These are phyloP conservation scores for Colletotrichum siamense DNA, from an alignment of 2,329 filamentous ascomycete genomes.

Conservation along the genomic window DNA sequence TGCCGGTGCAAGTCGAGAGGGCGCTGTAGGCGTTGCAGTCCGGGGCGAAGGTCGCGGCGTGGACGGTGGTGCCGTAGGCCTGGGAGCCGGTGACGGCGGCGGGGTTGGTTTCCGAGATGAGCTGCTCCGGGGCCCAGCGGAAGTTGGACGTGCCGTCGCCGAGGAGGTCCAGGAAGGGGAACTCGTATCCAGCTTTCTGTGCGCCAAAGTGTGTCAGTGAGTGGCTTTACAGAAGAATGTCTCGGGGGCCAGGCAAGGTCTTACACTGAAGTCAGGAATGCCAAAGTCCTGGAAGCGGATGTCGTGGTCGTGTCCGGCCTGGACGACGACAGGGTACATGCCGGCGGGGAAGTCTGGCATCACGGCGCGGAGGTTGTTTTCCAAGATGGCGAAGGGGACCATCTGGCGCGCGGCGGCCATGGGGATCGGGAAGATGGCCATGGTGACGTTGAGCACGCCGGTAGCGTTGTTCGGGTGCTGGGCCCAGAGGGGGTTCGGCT, in stretches of 20 bases:
- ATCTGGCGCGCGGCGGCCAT: constrained; percentile 49
- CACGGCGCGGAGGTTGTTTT: constrained; percentile 49
- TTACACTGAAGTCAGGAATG: constrained; percentile 53
- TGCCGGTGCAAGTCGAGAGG: not conserved
- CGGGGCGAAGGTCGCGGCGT: constrained; percentile 49
- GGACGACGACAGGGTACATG: constrained; percentile 59
- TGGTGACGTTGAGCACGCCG: constrained; percentile 59
- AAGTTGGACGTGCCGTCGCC: constrained; percentile 56
- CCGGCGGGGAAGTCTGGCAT: constrained; percentile 54
- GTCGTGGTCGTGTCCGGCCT: constrained; percentile 57
- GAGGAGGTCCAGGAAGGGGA: constrained; percentile 60
- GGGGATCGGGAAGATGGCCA: constrained; percentile 56
- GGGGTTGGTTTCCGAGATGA: constrained; percentile 48
- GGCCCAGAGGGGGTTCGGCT: constrained; percentile 50
- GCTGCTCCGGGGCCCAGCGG: constrained; percentile 51
- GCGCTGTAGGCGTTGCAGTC: constrained; percentile 53
- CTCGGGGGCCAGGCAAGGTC: constrained; percentile 19
- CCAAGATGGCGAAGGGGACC: constrained; percentile 55
- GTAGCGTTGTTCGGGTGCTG: constrained; percentile 53
- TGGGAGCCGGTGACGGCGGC: constrained; percentile 49
- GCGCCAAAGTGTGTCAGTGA: not conserved
- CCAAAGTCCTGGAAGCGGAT: constrained; percentile 46
- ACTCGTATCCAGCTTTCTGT: constrained; percentile 57
- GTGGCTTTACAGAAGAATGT: not conserved
- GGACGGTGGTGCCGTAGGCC: constrained; percentile 50